Evolutionary conservation across 2,329 filamentous ascomycete species (phyloP).

Genomic region (Botrytis galanthina): DNA sequence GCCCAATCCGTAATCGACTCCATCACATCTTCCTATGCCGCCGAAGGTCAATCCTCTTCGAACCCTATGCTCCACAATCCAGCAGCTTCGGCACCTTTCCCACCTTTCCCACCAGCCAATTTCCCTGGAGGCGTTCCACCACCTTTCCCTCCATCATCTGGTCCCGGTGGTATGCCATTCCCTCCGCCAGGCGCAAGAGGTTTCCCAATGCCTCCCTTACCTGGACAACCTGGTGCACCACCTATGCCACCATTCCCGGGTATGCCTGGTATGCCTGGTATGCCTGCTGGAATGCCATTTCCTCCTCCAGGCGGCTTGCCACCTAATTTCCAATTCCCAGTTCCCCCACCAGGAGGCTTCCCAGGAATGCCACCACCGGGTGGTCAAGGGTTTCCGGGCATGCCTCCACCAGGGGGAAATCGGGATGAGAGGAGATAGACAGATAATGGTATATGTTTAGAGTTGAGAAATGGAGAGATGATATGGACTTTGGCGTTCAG

Average conservation of each 20-base stretch:
- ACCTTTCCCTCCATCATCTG: neutral
- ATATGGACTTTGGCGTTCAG: constrained; percentile 10
- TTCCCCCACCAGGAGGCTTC: constrained; percentile 35
- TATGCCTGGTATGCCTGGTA: constrained; percentile 45
- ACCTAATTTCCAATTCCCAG: constrained; percentile 51
- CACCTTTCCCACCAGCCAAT: constrained; percentile 43
- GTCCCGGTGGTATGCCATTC: constrained; percentile 31
- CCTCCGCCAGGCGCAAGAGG: constrained; percentile 33
- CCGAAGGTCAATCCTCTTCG: constrained; percentile 81
- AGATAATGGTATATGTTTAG: constrained; percentile 8
- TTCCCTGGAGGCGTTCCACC: constrained; percentile 54
- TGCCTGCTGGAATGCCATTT: constrained; percentile 44
- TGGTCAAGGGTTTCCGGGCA: constrained; percentile 4
- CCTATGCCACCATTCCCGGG: constrained; percentile 32
- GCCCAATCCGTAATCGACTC: constrained; percentile 97
- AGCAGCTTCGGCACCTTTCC: constrained; percentile 50
- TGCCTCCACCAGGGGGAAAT: constrained; percentile 15
- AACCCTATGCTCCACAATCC: constrained; percentile 69
- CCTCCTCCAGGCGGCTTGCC: constrained; percentile 48
- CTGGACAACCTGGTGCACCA: constrained; percentile 25
- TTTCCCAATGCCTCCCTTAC: constrained; percentile 33
- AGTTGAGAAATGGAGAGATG: constrained; percentile 8
- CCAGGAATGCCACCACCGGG: constrained; percentile 23
- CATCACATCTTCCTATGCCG: constrained; percentile 93
- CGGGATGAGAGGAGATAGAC: constrained; percentile 17